Base-by-base conservation (phyloP, 2,329 filamentous ascomycete genomes). In the Pseudohalonectria lignicola region DNA sequence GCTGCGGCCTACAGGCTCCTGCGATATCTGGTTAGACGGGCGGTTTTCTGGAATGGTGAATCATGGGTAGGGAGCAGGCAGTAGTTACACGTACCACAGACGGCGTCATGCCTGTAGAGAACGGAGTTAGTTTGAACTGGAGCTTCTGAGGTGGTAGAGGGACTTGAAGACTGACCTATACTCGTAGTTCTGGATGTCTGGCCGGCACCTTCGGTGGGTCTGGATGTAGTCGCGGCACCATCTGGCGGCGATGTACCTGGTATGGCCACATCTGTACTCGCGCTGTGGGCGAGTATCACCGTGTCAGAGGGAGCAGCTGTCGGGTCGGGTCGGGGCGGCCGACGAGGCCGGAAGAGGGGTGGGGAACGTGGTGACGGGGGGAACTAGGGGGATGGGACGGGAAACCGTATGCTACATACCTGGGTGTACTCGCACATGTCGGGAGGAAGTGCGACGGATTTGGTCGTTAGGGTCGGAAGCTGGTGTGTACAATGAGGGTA, bases 381-480 rank as follows among this genome's bases (percentile, higher is more conserved):
- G 8, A 26, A 13, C 5, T 16, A 38, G 4, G 25, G 17, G n/a
- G 12, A 31, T 13, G 17, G n/a, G 12, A 31, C 13, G 17, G 4
- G 29, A 20, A 9, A 18, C 25, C 15, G 8, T 16, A 23, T 11
- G 16, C n/a, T 9, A 28, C 60, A 43, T 52, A 65, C 62, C 47
- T 69, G 67, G 39, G 67, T 69, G 50, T 67, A 69, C 53, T 69
- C 67, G 56, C 66, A 69, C 66, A 69, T 69, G 44, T 41, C 60
- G 42, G 29, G 23, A n/a, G n/a, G n/a, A n/a, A n/a, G n/a, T n/a
- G n/a, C n/a, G n/a, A n/a, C n/a, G n/a, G n/a, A n/a, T n/a, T n/a
- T n/a, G n/a, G n/a, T n/a, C n/a, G n/a, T n/a, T n/a, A n/a, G n/a
- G n/a, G n/a, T n/a, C n/a, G n/a, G n/a, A n/a, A n/a, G n/a, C n/a